phyloP scores from a whole-genome alignment of 2,329 filamentous ascomycete genomes.

The Escovopsis sp. region DNA sequence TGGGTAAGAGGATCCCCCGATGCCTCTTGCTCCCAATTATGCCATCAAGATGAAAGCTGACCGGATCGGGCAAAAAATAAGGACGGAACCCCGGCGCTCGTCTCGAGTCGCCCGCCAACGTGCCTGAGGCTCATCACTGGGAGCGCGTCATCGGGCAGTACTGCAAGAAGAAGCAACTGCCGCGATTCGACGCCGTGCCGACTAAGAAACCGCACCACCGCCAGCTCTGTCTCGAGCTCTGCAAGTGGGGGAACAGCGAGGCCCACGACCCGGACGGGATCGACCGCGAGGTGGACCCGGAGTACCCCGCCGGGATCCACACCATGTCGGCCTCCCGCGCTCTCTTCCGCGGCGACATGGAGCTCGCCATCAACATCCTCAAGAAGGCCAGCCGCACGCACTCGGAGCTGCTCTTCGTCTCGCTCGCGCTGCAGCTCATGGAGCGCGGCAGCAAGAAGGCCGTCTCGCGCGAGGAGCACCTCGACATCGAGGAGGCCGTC shows the following conservation, averaged over 20 bases:
- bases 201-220: constrained; percentile 56
- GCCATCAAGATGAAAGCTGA: not conserved
- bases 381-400: constrained; percentile 48
- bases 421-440: constrained; percentile 49
- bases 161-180: constrained; percentile 45
- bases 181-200: constrained; percentile 44
- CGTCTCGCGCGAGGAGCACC: constrained; percentile 25
- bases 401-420: constrained; percentile 52
- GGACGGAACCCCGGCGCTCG: constrained; percentile 33
- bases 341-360: constrained; percentile 55
- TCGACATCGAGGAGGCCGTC: constrained; percentile 43
- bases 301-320: constrained; percentile 38
- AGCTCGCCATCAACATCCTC: constrained; percentile 53
- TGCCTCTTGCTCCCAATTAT: not conserved
- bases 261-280: constrained; percentile 27
- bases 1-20: constrained; percentile 32
- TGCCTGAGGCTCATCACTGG: constrained; percentile 38
- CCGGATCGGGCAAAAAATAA: constrained; percentile 14
- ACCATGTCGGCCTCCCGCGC: constrained; percentile 66
- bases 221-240: constrained; percentile 60
- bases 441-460: constrained; percentile 30
- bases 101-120: constrained; percentile 26
- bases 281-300: constrained; percentile 26
- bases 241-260: constrained; percentile 50
- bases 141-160: constrained; percentile 47